phyloP scores from a whole-genome alignment of 1,139 yeast species.

The Diutina neorugosa region DNA sequence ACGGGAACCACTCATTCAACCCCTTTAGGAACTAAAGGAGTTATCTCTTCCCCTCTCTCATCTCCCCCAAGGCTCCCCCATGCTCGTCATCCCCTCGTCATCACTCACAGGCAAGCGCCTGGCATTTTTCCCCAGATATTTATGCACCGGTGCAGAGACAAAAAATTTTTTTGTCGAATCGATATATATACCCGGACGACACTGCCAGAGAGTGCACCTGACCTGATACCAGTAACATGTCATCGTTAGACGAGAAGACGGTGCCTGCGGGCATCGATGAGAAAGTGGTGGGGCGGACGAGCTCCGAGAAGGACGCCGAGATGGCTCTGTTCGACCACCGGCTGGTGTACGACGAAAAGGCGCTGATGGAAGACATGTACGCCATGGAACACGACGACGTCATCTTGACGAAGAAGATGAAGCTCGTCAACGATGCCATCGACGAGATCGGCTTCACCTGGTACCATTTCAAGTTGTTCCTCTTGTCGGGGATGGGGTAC shows the following conservation, averaged over 20 bases:
- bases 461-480: slow-evolving; percentile 31
- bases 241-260: not conserved
- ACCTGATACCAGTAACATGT: no score
- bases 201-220: not conserved
- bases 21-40: no score
- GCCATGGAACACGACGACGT: not conserved
- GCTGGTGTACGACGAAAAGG: slow-evolving; percentile 1
- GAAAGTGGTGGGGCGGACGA: not conserved
- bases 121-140: not conserved
- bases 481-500: slow-evolving; percentile 52
- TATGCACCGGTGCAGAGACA: not conserved
- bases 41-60: not conserved
- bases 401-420: slow-evolving; percentile 15
- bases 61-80: no score
- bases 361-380: not conserved
- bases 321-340: not conserved
- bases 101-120: not conserved
- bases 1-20: no score
- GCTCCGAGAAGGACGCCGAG: not conserved
- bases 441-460: slow-evolving; percentile 42
- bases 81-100: not conserved
- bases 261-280: not conserved
- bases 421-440: slow-evolving; percentile 30
- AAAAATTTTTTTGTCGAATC: no score
- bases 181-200: not conserved